Conservation (phyloP, 2,329 filamentous ascomycete genomes). For the Ophiostoma perfectum region DNA sequence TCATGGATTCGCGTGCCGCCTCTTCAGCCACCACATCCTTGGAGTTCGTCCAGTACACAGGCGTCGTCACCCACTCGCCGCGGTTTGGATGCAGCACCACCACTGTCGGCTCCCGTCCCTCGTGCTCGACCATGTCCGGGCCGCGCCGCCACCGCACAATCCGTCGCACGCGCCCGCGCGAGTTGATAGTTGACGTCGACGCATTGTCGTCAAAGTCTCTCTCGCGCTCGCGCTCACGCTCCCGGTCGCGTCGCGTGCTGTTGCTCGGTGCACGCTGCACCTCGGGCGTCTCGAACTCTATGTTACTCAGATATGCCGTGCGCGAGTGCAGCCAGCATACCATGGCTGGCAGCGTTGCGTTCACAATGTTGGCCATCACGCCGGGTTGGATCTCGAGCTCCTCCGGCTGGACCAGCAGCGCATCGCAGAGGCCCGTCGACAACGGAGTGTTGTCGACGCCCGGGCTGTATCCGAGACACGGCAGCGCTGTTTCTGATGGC, state of each 20-base stretch:
- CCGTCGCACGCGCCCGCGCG: slow-evolving; percentile 23
- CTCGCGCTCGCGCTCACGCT: slow-evolving; percentile 3
- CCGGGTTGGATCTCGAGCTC: slow-evolving; percentile 19
- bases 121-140: slow-evolving; percentile 24
- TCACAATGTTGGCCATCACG: slow-evolving; percentile 24
- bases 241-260: slow-evolving; percentile 14
- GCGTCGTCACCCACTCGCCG: slow-evolving; percentile 27
- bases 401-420: slow-evolving; percentile 17
- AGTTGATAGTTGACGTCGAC: slow-evolving; percentile 13
- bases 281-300: slow-evolving; percentile 25
- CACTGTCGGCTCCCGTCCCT: slow-evolving; percentile 25
- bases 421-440: slow-evolving; percentile 16
- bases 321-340: slow-evolving; percentile 28
- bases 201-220: slow-evolving; percentile 17
- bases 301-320: slow-evolving; percentile 23
- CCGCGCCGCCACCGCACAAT: slow-evolving; percentile 25
- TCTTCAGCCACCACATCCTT: not conserved
- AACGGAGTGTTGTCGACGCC: slow-evolving; percentile 21
- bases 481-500: slow-evolving; percentile 19
- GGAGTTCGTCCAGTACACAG: slow-evolving; percentile 26
- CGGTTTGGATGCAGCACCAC: slow-evolving; percentile 27
- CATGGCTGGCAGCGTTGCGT: slow-evolving; percentile 27
- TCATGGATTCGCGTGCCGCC: not conserved
- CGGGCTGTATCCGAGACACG: slow-evolving; percentile 23
- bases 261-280: slow-evolving; percentile 23